Evolutionary conservation across 2,329 filamentous ascomycete species (phyloP).

Genomic region (Laburnicola sp.): DNA sequence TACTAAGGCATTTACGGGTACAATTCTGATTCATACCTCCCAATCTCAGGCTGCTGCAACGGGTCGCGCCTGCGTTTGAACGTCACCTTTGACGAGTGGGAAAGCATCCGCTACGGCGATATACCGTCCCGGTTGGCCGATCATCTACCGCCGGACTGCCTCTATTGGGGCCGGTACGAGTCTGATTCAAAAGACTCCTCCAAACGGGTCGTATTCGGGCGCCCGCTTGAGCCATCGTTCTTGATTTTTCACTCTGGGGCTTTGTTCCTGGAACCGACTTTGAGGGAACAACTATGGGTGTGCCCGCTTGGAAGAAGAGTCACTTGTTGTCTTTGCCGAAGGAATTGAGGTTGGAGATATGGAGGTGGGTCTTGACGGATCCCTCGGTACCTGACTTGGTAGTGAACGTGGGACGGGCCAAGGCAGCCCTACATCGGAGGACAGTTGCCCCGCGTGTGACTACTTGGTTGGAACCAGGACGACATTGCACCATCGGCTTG

Average conservation of each 20-base stretch:
- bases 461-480: slow-evolving; percentile 6
- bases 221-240: background rate
- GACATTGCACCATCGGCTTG: slow-evolving; percentile 10
- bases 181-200: background rate
- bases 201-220: background rate
- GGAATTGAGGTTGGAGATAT: slow-evolving; percentile 30
- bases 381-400: slow-evolving; percentile 10
- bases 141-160: background rate
- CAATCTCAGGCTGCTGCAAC: background rate
- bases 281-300: background rate
- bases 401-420: slow-evolving; percentile 18
- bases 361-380: slow-evolving; percentile 23
- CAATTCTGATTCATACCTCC: background rate
- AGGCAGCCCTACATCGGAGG: slow-evolving; percentile 1
- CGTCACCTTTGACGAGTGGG: background rate
- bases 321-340: slow-evolving; percentile 26
- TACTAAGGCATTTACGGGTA: too few species aligned
- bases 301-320: slow-evolving; percentile 12
- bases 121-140: background rate
- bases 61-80: background rate
- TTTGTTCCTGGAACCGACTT: background rate
- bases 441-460: slow-evolving; percentile 4
- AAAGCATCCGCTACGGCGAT: background rate
- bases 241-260: background rate
- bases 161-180: background rate